Conservation (phyloP, 257 asterid species). For the Salvia rosmarinus region DNA sequence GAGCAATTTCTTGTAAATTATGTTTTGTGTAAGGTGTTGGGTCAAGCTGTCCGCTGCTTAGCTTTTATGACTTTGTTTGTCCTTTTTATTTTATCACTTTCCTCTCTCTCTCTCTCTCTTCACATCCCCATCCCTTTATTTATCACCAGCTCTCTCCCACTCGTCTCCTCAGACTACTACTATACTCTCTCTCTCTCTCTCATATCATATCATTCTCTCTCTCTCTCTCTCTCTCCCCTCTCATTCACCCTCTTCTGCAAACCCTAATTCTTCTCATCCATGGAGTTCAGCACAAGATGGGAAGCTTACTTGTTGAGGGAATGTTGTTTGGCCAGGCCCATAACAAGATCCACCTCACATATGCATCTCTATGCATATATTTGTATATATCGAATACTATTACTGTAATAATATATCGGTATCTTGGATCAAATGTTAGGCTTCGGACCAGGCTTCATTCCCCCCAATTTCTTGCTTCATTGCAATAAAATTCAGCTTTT, state of each 20-base stretch:
- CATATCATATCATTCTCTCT: not conserved
- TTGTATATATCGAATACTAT: conserved; percentile 1
- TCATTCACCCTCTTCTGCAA: not conserved
- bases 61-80: conserved; percentile 74
- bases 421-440: conserved; percentile 47
- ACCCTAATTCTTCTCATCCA: conserved; percentile 31
- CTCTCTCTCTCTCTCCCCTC: not conserved
- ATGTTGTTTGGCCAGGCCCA: conserved; percentile 93
- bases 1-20: conserved; percentile 27
- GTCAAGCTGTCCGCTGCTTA: conserved; percentile 52
- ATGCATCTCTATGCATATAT: not conserved
- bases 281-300: conserved; percentile 5
- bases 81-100: conserved; percentile 29
- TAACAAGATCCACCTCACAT: conserved; percentile 25
- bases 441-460: conserved; percentile 99
- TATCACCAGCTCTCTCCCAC: conserved; percentile 44
- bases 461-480: conserved; percentile 83
- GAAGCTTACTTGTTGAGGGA: conserved; percentile 82
- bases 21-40: conserved; percentile 41
- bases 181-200: conserved; percentile 36
- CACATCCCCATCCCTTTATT: conserved; percentile 54
- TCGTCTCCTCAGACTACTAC: conserved; percentile 6
- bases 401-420: not conserved
- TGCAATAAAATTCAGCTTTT: not conserved
- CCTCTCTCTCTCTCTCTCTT: conserved; percentile 32